Evolutionary conservation across 1,284 basidiomycete genomes (phyloP), one percentile per base, ranked within the genome.

Genomic region (Ustilago nuda): DNA sequence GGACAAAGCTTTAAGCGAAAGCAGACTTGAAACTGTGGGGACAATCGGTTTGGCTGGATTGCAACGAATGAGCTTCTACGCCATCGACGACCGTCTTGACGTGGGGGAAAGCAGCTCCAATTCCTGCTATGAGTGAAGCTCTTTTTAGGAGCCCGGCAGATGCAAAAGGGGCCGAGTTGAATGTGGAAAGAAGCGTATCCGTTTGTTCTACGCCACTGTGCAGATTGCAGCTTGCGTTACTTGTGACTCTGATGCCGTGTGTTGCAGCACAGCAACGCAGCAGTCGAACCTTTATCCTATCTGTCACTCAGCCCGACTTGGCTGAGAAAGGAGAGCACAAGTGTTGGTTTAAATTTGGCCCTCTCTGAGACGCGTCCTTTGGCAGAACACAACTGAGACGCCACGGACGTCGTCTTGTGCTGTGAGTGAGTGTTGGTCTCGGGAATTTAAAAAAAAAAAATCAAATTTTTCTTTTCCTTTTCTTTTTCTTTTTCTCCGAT

Each of bases 401-500:
- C 43, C 15, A 19, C 43, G 13, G n/a, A 8, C 2, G 33, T 13
- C 19, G 37, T 27, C 53, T 37, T 36, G 12, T 46, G 54, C 39
- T 8, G 30, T 13, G 36, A 61, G 61, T 69, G 36, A 61, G 61
- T 69, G 67, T 64, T 63, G 67, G 57, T 69, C 57, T 60, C 51
- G 57, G 56, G n/a, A 33, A 50, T 36, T 57, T 57, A n/a, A n/a
- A n/a, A n/a, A n/a, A n/a, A n/a, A n/a, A n/a, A n/a, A n/a, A n/a
- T n/a, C n/a, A n/a, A n/a, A n/a, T n/a, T n/a, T n/a, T n/a, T n/a
- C n/a, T n/a, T n/a, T n/a, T n/a, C n/a, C n/a, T 36, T 57, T 57
- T 39, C 15, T 27, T 53, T 30, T 45, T 15, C 54, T 51, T 45
- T 27, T 59, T 50, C 35, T 60, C 35, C 35, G 17, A 53, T 23